These are phyloP conservation scores for Lactarius sanguifluus DNA, from an alignment of 768 basidiomycete genomes.

Conservation along the genomic window DNA sequence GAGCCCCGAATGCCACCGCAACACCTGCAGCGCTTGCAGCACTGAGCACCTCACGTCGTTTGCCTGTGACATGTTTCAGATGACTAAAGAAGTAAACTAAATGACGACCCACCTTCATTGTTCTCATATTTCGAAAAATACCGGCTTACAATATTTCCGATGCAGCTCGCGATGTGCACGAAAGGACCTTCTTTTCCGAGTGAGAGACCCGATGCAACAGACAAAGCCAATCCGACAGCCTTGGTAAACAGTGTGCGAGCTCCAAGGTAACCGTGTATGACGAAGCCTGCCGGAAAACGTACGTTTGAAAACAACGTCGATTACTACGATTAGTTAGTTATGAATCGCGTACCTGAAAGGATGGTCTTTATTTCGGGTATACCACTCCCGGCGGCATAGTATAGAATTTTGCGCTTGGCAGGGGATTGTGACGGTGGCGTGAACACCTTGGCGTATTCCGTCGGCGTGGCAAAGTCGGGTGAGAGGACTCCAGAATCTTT, in stretches of 20 bases:
- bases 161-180: conserved; percentile 90
- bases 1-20: conserved; percentile 95
- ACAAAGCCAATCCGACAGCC: conserved; percentile 81
- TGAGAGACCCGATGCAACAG: conserved; percentile 89
- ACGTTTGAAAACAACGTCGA: conserved; percentile 22
- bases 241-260: conserved; percentile 88
- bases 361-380: conserved; percentile 98
- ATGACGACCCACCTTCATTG: conserved; percentile 68
- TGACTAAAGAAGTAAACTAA: not conserved
- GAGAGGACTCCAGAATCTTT: conserved; percentile 81
- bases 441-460: conserved; percentile 26
- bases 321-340: not conserved
- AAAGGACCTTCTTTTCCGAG: conserved; percentile 81
- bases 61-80: conserved; percentile 48
- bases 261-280: conserved; percentile 96
- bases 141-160: conserved; percentile 91
- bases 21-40: conserved; percentile 98
- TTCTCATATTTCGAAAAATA: conserved; percentile 87
- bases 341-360: conserved; percentile 58
- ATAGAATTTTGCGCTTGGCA: conserved; percentile 68
- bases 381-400: conserved; percentile 95
- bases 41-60: conserved; percentile 90
- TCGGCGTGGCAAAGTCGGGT: conserved; percentile 41
- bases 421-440: conserved; percentile 31
- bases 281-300: conserved; percentile 60